Conservation (phyloP, 148 eudicot species). For the Limonium bicolor region DNA sequence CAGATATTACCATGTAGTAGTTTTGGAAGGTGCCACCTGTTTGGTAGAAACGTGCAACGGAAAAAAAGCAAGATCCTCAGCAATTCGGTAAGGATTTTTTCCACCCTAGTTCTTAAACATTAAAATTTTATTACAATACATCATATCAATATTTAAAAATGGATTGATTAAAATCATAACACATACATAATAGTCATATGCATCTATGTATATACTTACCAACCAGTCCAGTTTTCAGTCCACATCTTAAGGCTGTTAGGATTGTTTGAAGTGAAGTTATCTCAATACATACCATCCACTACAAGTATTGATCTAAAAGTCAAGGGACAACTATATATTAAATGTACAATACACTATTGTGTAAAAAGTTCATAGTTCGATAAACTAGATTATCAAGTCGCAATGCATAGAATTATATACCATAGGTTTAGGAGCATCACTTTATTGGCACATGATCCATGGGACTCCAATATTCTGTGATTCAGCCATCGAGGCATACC, state of each 20-base stretch:
- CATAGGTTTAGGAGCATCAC: slow-evolving; percentile 25
- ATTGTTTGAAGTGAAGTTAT: slow-evolving; percentile 17
- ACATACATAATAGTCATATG: neutral
- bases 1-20: slow-evolving; percentile 19
- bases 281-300: slow-evolving; percentile 36
- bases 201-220: slow-evolving; percentile 13
- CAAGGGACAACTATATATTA: neutral
- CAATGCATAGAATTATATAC: slow-evolving; percentile 7
- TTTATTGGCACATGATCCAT: slow-evolving; percentile 48
- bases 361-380: neutral
- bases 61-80: slow-evolving; percentile 21
- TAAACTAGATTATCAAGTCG: too few species aligned
- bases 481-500: neutral
- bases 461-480: slow-evolving; percentile 2
- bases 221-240: slow-evolving; percentile 55
- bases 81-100: slow-evolving; percentile 12
- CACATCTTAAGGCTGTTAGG: slow-evolving; percentile 35
- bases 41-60: slow-evolving; percentile 22
- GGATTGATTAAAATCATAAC: neutral
- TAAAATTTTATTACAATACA: neutral
- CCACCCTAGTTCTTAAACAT: slow-evolving; percentile 22
- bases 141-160: neutral
- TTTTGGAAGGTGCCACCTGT: slow-evolving; percentile 15
- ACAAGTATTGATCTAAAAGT: slow-evolving; percentile 34
- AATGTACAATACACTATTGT: neutral